phyloP scores from a whole-genome alignment of 1,284 basidiomycete genomes.

The Cutaneotrichosporon curvatum region DNA sequence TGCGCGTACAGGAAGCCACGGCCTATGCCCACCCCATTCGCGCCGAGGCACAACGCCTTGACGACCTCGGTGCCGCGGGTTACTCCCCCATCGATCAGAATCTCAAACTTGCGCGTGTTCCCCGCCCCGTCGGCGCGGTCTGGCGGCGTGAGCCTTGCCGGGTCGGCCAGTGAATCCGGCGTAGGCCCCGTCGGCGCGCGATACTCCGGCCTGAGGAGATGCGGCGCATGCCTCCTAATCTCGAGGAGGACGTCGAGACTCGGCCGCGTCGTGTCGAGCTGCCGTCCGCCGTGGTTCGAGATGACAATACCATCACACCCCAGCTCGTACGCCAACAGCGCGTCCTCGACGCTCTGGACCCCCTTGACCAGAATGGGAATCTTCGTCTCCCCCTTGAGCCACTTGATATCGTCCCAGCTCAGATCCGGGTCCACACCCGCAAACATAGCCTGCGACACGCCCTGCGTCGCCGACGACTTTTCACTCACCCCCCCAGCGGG shows the following conservation, averaged over 20 bases:
- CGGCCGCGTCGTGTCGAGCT: constrained; percentile 52
- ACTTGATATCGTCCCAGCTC: constrained; percentile 40
- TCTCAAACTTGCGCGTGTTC: constrained; percentile 47
- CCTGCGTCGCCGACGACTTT: constrained; percentile 33
- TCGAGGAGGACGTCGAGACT: constrained; percentile 70
- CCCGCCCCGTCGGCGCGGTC: constrained; percentile 8
- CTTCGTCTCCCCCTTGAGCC: constrained; percentile 60
- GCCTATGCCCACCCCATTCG: constrained; percentile 80
- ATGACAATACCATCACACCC: constrained; percentile 49
- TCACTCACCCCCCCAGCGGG: constrained; percentile 34
- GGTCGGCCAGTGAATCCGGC: constrained; percentile 51
- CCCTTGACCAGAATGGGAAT: constrained; percentile 80
- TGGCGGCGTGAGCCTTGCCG: constrained; percentile 58
- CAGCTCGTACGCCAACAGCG: constrained; percentile 46
- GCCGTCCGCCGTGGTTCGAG: constrained; percentile 51
- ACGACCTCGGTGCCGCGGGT: constrained; percentile 81
- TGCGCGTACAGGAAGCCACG: constrained; percentile 86
- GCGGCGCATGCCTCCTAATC: constrained; percentile 51
- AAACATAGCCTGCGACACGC: constrained; percentile 39
- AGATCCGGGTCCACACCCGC: constrained; percentile 40
- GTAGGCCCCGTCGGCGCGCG: constrained; percentile 30
- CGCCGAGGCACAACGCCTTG: constrained; percentile 85
- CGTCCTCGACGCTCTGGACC: constrained; percentile 51
- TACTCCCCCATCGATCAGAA: constrained; percentile 85
- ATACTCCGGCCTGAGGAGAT: constrained; percentile 36